Percentiles rank a stretch among this genome's conserved stretches.
phyloP scores from a whole-genome alignment of 495 filamentous ascomycete genomes.

The Hypoxylon trugodes region DNA sequence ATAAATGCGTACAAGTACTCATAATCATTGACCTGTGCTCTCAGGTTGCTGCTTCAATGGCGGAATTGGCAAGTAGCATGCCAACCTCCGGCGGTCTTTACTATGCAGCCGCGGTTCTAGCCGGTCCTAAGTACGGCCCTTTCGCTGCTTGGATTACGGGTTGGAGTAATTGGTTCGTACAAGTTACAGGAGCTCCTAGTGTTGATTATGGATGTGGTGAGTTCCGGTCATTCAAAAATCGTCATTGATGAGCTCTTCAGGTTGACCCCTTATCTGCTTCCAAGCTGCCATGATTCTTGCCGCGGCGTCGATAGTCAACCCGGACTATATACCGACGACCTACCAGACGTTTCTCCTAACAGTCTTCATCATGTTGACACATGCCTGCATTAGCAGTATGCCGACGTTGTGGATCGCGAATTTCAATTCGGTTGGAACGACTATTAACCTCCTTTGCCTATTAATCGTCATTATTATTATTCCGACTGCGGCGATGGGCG shows the following conservation, averaged over 20 bases:
- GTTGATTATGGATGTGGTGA: slow-evolving; percentile 52
- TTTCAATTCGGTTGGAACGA: slow-evolving; percentile 79
- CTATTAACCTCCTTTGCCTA: slow-evolving; percentile 76
- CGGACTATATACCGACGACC: slow-evolving; percentile 67
- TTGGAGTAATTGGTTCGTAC: slow-evolving; percentile 80
- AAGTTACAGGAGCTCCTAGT: slow-evolving; percentile 75
- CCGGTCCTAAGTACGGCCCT: slow-evolving; percentile 77
- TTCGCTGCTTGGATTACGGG: slow-evolving; percentile 78
- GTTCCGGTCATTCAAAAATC: neutral
- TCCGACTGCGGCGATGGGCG: slow-evolving; percentile 64
- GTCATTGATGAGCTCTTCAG: neutral
- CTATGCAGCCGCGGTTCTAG: slow-evolving; percentile 81
- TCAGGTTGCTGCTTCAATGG: slow-evolving; percentile 34
- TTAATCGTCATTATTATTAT: slow-evolving; percentile 75
- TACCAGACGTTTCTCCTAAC: slow-evolving; percentile 80
- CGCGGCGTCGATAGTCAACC: slow-evolving; percentile 72
- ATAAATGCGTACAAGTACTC: slow-evolving; percentile 73
- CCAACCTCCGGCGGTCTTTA: slow-evolving; percentile 71
- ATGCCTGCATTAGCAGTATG: slow-evolving; percentile 76
- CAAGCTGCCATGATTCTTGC: slow-evolving; percentile 77
- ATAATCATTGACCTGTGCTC: slow-evolving; percentile 35
- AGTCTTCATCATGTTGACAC: slow-evolving; percentile 72
- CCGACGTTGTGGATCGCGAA: slow-evolving; percentile 77
- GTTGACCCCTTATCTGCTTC: slow-evolving; percentile 53
- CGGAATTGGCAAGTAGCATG: slow-evolving; percentile 52